Conservation (phyloP, 306 rosid species). For the Acacia melanoxylon region DNA sequence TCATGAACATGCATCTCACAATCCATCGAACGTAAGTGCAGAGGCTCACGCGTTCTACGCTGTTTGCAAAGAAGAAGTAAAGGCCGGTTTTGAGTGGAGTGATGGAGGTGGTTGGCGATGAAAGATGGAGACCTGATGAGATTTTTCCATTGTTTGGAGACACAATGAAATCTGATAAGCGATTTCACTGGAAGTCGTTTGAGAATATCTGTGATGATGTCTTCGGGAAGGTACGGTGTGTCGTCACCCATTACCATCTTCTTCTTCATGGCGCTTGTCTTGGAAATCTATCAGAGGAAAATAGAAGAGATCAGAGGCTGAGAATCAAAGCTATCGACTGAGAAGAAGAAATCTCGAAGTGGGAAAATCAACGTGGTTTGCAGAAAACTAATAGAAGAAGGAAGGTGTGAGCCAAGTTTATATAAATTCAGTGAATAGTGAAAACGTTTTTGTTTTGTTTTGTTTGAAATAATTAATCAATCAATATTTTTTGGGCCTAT, state of each 20-base stretch:
- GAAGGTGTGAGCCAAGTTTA: too few species aligned
- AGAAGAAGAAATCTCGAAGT: neutral
- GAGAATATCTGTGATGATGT: neutral
- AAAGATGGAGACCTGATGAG: constrained; percentile 2
- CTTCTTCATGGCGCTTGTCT: too few species aligned
- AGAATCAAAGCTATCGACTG: too few species aligned
- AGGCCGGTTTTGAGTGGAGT: neutral
- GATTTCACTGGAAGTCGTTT: constrained; percentile 14
- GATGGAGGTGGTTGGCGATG: constrained; percentile 2
- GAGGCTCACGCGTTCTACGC: neutral
- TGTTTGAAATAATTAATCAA: too few species aligned
- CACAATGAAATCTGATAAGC: constrained; percentile 6
- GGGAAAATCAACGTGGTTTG: too few species aligned
- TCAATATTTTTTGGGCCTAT: too few species aligned
- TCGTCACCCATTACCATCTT: too few species aligned
- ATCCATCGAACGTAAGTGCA: neutral
- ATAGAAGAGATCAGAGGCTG: neutral
- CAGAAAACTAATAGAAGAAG: too few species aligned
- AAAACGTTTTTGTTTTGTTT: too few species aligned
- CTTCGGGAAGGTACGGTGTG: neutral
- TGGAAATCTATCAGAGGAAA: neutral
- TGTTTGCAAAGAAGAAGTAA: constrained; percentile 14
- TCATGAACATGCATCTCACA: neutral
- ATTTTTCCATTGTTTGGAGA: neutral
- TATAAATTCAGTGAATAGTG: too few species aligned